These are phyloP conservation scores for Biscutella laevigata DNA, from an alignment of 441 rosid genomes.

Conservation along the genomic window DNA sequence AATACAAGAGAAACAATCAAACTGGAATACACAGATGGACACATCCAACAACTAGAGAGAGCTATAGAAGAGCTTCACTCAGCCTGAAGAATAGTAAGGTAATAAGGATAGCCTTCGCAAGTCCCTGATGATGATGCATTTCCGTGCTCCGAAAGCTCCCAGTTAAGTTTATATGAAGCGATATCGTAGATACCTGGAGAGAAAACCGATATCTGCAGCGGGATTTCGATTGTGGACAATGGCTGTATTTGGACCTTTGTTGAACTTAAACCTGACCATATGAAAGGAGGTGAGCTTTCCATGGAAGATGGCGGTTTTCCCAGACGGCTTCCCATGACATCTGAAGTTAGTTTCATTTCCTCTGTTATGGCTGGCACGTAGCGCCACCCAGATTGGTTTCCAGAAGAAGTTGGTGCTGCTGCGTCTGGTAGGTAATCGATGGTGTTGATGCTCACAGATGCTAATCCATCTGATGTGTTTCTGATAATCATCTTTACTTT, in stretches of 20 bases:
- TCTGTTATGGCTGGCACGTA: conserved; percentile 30
- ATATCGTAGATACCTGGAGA: conserved; percentile 73
- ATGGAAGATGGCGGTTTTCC: conserved; percentile 31
- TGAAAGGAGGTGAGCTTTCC: conserved; percentile 55
- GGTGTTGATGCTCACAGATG: conserved; percentile 46
- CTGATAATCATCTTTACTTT: conserved; percentile 59
- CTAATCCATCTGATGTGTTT: conserved; percentile 53
- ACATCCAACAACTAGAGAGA: not conserved
- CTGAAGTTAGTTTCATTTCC: conserved; percentile 48
- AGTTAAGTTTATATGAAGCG: conserved; percentile 60
- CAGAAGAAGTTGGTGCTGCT: conserved; percentile 23
- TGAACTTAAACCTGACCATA: conserved; percentile 80
- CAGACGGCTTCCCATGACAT: conserved; percentile 27
- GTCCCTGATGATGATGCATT: conserved; percentile 44
- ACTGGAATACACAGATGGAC: conserved; percentile 19
- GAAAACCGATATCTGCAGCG: conserved; percentile 66
- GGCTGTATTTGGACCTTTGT: conserved; percentile 53
- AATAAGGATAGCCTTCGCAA: conserved; percentile 62
- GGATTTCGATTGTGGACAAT: conserved; percentile 44
- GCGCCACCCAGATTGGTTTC: conserved; percentile 68
- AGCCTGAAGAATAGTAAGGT: conserved; percentile 60
- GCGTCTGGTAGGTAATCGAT: conserved; percentile 32
- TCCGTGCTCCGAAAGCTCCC: conserved; percentile 46
- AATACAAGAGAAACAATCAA: conserved; percentile 10
- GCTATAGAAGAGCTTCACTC: conserved; percentile 29